Evolutionary conservation across 495 filamentous ascomycete genomes (phyloP), one percentile per base, ranked within the genome.

Genomic region (Penicillium fimorum): DNA sequence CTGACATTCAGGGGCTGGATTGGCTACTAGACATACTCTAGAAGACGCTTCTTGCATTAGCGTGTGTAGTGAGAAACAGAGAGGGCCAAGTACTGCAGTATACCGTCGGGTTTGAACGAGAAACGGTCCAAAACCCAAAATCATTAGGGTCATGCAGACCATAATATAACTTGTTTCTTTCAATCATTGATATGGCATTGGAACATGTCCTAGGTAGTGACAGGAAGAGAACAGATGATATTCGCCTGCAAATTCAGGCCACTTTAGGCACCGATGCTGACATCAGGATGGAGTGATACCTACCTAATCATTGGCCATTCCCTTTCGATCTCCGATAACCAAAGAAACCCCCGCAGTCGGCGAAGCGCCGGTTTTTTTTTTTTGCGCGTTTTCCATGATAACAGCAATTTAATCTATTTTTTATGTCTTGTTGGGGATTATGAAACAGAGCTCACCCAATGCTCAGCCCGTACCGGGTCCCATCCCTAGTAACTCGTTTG

Each of bases 361-460:
- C 32, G 35, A 12, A 5, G 25, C 24, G 49, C 37, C 22, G 10
- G 17, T 30, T 51, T 29, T 37, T 38, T 27, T 24, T 42, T 37
- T 24, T 25, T 38, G n/a, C 10, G 35, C n/a, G n/a, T n/a, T 11
- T 43, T 27, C 22, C 48, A 41, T 51, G 35, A 13, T 41, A 27
- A 8, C 8, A 50, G 22, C 15, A n/a, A 25, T 51, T 20, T 18
- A 8, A 41, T 29, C 2, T 47, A 17, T 30, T 37, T 37, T 49
- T 17, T 9, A 47, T 47, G 45, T 51, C 20, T 15, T 20, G 13
- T 22, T 45, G 41, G 32, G 53, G 56, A 59, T 35, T 42, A 65
- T 67, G 64, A 50, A 55, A 56, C 7, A 43, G 32, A 58, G 56
- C 56, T 45, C 56, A 5, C 49, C 49, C 2, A 49, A 48, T 17